Evolutionary conservation across 345 rosid species (phyloP), one percentile per base, ranked within the genome.

Genomic region (Hypericum perforatum): DNA sequence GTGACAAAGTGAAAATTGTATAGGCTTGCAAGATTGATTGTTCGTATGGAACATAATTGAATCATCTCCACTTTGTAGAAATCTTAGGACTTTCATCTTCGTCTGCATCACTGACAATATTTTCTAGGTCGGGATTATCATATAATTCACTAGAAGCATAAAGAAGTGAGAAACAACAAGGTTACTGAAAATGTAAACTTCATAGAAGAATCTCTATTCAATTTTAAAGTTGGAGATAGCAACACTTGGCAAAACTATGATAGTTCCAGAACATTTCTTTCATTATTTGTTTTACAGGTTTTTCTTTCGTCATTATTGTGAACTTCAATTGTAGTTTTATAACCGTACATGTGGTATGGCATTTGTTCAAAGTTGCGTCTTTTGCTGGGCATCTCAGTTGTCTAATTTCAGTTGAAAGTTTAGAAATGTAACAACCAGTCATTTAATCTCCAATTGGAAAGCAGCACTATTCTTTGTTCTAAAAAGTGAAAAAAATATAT

Each of bases 231-330:
- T 73, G 43, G 74, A 74, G 57, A 72, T 83, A 38, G 72, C 76
- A 54, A 76, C 70, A 69, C 97, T 92, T 59, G 70, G 84, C 71
- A 72, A 76, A 72, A 69, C 75, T 61, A 64, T 87, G 50, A 66
- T 60, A 52, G 78, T 86, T 50, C 69, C 86, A 41, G 99, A 88
- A 74, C 41, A 39, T 60, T 67, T 49, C 46, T 48, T 56, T 55
- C 56, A 42, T 58, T 50, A 36, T 36, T 61, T 62, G 57, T 11
- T 54, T 63, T 54, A 5, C 0, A 8, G 5, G 13, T 2, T 47
- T 47, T 9, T 7, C 14, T 47, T 47, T 47, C 8, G 1, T 47
- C 7, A 16, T 58, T 45, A 7, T 6, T 8, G 11, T 29, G 6
- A 22, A 22, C 32, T 22, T 22, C 32, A 22, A 22, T 22, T 22